Conservation (phyloP, 2,329 filamentous ascomycete species). For the Orbilia brochopaga region DNA sequence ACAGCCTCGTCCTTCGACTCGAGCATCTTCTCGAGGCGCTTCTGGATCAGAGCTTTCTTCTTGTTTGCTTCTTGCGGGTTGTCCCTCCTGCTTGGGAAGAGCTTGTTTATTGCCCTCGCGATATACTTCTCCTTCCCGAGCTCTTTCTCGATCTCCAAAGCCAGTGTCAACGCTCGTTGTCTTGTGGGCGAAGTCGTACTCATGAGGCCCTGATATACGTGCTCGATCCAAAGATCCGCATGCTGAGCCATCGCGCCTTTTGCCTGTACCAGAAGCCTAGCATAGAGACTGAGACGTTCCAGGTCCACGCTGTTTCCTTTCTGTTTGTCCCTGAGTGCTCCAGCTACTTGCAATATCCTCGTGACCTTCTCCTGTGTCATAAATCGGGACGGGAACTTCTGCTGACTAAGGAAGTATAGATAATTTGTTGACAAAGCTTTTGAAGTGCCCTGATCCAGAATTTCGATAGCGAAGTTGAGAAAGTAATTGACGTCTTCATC, state of each 20-base stretch:
- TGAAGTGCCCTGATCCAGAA: constrained; percentile 71
- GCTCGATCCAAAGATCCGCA: constrained; percentile 76
- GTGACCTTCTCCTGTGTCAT: constrained; percentile 75
- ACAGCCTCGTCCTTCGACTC: constrained; percentile 65
- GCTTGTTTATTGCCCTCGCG: constrained; percentile 66
- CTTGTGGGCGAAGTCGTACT: constrained; percentile 79
- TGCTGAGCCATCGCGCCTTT: constrained; percentile 73
- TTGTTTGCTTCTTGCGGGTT: constrained; percentile 56
- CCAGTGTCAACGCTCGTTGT: constrained; percentile 74
- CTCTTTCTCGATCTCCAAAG: constrained; percentile 71
- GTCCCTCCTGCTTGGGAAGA: constrained; percentile 61
- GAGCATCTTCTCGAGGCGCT: constrained; percentile 72
- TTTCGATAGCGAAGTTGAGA: constrained; percentile 77
- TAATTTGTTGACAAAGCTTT: constrained; percentile 81
- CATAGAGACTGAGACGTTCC: constrained; percentile 78
- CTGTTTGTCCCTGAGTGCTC: constrained; percentile 74
- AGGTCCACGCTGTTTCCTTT: constrained; percentile 81
- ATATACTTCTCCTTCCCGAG: constrained; percentile 73
- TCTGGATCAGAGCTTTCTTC: constrained; percentile 51
- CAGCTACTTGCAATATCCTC: constrained; percentile 72
- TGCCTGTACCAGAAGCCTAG: constrained; percentile 74
- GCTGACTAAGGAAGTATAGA: constrained; percentile 78
- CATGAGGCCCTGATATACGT: constrained; percentile 81
- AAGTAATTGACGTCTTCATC: constrained; percentile 81
- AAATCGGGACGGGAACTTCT: constrained; percentile 76